Percentiles rank a stretch among this genome's conserved stretches.
phyloP scores from a whole-genome alignment of 345 rosid genomes.

The Aquilaria yunnanensis region DNA sequence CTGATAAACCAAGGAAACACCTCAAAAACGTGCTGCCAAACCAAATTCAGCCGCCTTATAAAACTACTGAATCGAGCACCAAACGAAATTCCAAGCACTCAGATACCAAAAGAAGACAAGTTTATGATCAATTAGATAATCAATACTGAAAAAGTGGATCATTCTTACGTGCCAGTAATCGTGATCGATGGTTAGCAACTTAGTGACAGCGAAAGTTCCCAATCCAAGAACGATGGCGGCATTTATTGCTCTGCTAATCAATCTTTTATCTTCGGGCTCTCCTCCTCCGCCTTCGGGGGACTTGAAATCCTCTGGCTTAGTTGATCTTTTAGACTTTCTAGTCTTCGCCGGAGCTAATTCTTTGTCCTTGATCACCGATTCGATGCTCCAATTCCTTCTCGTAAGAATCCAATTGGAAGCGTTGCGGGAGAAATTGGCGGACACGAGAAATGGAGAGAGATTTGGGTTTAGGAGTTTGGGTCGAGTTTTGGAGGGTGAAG shows the following conservation, averaged over 20 bases:
- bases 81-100: too few relatives aligned
- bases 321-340: slow-evolving; percentile 15
- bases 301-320: slow-evolving; percentile 7
- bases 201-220: slow-evolving; percentile 73
- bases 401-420: background rate
- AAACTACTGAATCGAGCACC: too few relatives aligned
- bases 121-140: too few relatives aligned
- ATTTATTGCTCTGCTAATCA: slow-evolving; percentile 51
- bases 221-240: slow-evolving; percentile 76
- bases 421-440: too few relatives aligned
- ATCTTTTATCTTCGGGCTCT: slow-evolving; percentile 27
- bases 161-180: slow-evolving; percentile 95
- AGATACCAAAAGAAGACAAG: too few relatives aligned
- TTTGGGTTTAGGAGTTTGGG: too few relatives aligned
- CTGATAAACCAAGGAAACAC: too few relatives aligned
- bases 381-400: slow-evolving; percentile 30
- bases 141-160: background rate
- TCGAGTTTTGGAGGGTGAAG: too few relatives aligned
- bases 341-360: slow-evolving; percentile 31
- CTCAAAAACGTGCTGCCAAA: too few relatives aligned
- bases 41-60: too few relatives aligned
- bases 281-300: slow-evolving; percentile 14
- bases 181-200: slow-evolving; percentile 71
- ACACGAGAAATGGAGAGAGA: too few relatives aligned
- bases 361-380: slow-evolving; percentile 51